Evolutionary conservation across 1,284 basidiomycete genomes (phyloP).

Genomic region (Cutaneotrichosporon cavernicola): DNA sequence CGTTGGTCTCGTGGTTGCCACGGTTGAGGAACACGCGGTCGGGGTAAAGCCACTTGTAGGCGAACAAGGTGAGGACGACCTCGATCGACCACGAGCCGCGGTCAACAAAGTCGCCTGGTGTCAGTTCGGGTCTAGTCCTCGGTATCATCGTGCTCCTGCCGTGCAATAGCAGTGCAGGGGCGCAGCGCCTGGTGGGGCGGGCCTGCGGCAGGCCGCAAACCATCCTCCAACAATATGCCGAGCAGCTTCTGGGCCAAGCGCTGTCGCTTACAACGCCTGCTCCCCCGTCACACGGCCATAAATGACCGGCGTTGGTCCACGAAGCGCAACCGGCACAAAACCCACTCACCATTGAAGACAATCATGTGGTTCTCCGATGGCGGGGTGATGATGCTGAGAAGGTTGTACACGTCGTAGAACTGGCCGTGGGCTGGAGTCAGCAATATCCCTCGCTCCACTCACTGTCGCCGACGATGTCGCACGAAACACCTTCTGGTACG

Average conservation of each 20-base stretch:
- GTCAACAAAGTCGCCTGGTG: conserved; percentile 76
- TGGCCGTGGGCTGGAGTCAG: conserved; percentile 55
- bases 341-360: conserved; percentile 69
- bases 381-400: conserved; percentile 79
- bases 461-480: conserved; percentile 87
- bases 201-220: neutral
- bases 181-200: neutral
- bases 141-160: neutral
- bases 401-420: conserved; percentile 89
- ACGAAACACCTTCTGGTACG: conserved; percentile 73
- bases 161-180: no score
- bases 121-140: neutral
- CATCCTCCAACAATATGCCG: no score
- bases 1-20: conserved; percentile 91
- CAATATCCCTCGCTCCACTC: conserved; percentile 31
- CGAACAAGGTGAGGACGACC: conserved; percentile 89
- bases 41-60: conserved; percentile 96
- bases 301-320: no score
- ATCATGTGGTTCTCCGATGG: conserved; percentile 78
- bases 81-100: conserved; percentile 95
- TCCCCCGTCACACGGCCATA: no score
- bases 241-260: no score
- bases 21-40: conserved; percentile 84
- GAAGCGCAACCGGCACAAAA: neutral
- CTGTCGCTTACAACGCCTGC: neutral